Percentiles rank a stretch among this genome's conserved stretches.
Evolutionary conservation across 108 stramenopile genomes (phyloP).

Genomic region (Licmophora abbreviata): DNA sequence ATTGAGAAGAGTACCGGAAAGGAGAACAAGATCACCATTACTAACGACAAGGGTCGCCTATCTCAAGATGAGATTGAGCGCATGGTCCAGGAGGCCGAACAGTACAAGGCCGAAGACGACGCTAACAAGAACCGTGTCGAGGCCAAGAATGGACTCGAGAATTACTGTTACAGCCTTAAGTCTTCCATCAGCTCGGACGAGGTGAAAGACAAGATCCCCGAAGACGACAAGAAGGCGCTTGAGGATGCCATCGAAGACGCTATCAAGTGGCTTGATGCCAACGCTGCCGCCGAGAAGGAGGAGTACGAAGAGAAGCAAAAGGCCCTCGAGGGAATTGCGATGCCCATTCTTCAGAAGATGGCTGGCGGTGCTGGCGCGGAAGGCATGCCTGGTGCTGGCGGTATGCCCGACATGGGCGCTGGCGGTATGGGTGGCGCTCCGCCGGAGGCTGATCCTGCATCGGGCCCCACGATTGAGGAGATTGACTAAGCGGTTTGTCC

Average conservation of each 20-base stretch:
- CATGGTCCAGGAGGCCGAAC: constrained; percentile 98
- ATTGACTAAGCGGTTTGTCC: constrained; percentile 44
- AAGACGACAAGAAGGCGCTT: constrained; percentile 71
- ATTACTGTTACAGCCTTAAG: constrained; percentile 95
- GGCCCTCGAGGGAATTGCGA: constrained; percentile 86
- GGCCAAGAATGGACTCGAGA: constrained; percentile 95
- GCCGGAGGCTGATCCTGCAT: constrained; percentile 64
- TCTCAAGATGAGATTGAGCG: constrained; percentile 98
- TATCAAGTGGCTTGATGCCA: constrained; percentile 88
- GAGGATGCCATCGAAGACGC: constrained; percentile 86
- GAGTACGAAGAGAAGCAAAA: constrained; percentile 98
- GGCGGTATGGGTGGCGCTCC: constrained; percentile 46
- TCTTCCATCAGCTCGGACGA: constrained; percentile 83
- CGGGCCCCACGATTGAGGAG: constrained; percentile 88
- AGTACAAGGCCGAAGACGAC: constrained; percentile 97
- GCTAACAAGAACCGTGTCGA: constrained; percentile 92
- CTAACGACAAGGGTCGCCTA: constrained; percentile 98
- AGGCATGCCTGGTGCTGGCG: constrained; percentile 58
- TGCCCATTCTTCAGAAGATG: constrained; percentile 88
- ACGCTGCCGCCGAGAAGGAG: constrained; percentile 94
- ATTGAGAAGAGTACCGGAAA: constrained; percentile 99
- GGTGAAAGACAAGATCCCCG: constrained; percentile 77
- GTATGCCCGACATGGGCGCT: constrained; percentile 73
- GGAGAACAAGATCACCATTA: constrained; percentile 99
- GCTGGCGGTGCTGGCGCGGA: constrained; percentile 63